phyloP scores from a whole-genome alignment of 768 basidiomycete species.

The Mycena vulgaris region DNA sequence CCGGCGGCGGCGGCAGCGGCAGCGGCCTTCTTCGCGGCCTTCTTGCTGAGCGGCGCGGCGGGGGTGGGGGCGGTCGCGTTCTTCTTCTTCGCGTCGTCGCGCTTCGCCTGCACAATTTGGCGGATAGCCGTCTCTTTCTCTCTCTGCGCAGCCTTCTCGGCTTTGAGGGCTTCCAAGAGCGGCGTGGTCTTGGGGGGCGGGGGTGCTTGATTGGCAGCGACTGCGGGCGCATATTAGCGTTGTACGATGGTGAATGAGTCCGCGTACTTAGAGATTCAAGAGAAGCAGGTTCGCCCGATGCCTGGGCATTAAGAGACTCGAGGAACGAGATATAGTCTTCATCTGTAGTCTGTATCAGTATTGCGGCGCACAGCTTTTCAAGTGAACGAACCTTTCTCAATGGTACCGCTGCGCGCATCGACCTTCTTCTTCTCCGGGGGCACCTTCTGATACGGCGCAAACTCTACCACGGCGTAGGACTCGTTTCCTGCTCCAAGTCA shows the following conservation, averaged over 20 bases:
- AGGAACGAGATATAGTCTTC: slow-evolving; percentile 90
- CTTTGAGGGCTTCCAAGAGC: slow-evolving; percentile 92
- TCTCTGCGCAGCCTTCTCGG: slow-evolving; percentile 80
- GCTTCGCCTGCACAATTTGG: slow-evolving; percentile 82
- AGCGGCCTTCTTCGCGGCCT: slow-evolving; percentile 53
- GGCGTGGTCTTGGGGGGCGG: slow-evolving; percentile 88
- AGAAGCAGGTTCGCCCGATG: slow-evolving; percentile 70
- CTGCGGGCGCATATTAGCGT: slow-evolving; percentile 52
- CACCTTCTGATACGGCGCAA: slow-evolving; percentile 91
- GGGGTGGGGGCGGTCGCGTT: slow-evolving; percentile 42
- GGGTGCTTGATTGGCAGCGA: slow-evolving; percentile 73
- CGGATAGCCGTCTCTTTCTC: slow-evolving; percentile 82
- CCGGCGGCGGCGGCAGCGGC: slow-evolving; percentile 37
- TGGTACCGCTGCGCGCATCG: slow-evolving; percentile 88
- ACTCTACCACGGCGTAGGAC: slow-evolving; percentile 92
- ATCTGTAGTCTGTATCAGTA: slow-evolving; percentile 60
- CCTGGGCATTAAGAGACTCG: slow-evolving; percentile 72
- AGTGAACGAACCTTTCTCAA: slow-evolving; percentile 80
- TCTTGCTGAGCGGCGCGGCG: slow-evolving; percentile 42
- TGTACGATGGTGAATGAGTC: background rate
- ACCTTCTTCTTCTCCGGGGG: slow-evolving; percentile 82
- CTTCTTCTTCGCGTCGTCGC: slow-evolving; percentile 56
- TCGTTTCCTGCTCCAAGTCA: slow-evolving; percentile 77
- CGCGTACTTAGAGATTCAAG: slow-evolving; percentile 75
- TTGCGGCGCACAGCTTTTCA: background rate